Conservation (phyloP, 257 asterid species). For the Perilla frutescens region DNA sequence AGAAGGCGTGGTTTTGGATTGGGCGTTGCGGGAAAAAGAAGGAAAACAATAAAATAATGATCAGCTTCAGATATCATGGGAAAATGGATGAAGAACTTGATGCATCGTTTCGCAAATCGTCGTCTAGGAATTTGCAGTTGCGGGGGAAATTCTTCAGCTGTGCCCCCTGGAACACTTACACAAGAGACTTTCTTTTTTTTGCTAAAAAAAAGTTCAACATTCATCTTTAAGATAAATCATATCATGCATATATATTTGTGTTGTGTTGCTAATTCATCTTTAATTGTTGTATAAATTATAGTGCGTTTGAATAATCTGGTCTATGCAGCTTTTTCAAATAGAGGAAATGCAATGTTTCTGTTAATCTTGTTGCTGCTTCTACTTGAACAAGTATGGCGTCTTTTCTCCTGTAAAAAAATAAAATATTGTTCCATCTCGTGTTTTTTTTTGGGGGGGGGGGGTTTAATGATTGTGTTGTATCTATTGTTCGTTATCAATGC, state of each 20-base stretch:
- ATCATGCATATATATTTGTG: slow-evolving; percentile 18
- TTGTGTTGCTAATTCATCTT: too few species aligned
- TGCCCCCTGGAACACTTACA: slow-evolving; percentile 32
- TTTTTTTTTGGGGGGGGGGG: too few species aligned
- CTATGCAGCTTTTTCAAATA: too few species aligned
- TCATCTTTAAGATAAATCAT: slow-evolving; percentile 25
- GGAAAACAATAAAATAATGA: slow-evolving; percentile 1
- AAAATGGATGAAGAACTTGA: slow-evolving; percentile 31
- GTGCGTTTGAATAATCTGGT: too few species aligned
- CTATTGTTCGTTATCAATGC: too few species aligned
- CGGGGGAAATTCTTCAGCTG: slow-evolving; percentile 35
- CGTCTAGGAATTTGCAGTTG: slow-evolving; percentile 28
- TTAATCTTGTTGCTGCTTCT: too few species aligned
- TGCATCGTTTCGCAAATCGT: slow-evolving; percentile 29
- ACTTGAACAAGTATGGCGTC: too few species aligned
- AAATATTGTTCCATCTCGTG: too few species aligned
- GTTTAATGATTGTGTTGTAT: too few species aligned
- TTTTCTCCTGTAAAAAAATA: too few species aligned
- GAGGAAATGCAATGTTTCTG: too few species aligned
- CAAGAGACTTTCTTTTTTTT: slow-evolving; percentile 38
- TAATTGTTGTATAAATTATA: too few species aligned
- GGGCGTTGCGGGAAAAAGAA: not conserved
- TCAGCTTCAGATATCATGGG: slow-evolving; percentile 39
- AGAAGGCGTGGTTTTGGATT: slow-evolving; percentile 38
- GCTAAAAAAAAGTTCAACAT: slow-evolving; percentile 35